These are phyloP conservation scores for Ustilago cynodontis DNA, from an alignment of 1,284 basidiomycete genomes.

Conservation along the genomic window DNA sequence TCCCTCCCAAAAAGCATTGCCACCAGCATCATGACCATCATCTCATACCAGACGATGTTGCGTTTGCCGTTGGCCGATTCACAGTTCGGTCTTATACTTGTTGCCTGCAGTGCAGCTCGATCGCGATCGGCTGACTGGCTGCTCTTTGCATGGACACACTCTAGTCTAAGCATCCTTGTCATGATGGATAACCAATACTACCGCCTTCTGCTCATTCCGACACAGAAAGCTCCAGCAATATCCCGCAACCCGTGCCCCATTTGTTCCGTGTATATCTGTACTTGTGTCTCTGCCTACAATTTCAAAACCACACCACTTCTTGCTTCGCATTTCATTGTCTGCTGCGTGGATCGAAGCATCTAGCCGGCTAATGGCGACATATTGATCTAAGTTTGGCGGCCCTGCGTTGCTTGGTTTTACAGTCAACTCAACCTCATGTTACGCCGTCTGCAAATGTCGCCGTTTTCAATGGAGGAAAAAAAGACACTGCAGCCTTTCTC, in stretches of 20 bases:
- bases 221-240: not conserved
- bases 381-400: no score
- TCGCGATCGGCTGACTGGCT: no score
- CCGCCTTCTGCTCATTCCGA: not conserved
- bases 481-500: not conserved
- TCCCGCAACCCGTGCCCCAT: not conserved
- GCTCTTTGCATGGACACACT: no score
- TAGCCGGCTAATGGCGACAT: no score
- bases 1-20: not conserved
- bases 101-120: no score
- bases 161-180: no score
- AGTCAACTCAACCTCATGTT: not conserved
- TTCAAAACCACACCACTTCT: constrained; percentile 34
- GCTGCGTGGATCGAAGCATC: no score
- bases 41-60: not conserved
- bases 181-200: not conserved
- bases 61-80: not conserved
- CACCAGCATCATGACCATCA: not conserved
- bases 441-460: not conserved
- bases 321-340: not conserved
- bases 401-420: no score
- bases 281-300: constrained; percentile 20
- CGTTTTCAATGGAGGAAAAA: not conserved
- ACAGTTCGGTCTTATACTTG: not conserved
- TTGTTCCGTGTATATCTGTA: constrained; percentile 40